Evolutionary conservation across 768 basidiomycete genomes (phyloP).

Genomic region (Lyophyllum atratum): DNA sequence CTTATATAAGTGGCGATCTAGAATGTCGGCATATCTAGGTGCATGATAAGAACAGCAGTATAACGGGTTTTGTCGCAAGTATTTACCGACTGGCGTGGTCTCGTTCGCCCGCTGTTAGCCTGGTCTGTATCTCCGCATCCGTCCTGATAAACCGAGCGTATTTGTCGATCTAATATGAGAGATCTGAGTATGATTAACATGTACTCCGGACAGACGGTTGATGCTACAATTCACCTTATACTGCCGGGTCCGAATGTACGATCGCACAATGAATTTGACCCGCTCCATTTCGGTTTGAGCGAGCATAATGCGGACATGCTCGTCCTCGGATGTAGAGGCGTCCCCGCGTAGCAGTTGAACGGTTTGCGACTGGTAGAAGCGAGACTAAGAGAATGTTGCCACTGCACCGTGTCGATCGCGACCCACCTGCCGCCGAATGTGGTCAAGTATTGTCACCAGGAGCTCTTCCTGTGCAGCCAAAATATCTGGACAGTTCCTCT

Average conservation of each 20-base stretch:
- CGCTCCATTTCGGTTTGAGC: conserved; percentile 95
- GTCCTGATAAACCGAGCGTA: conserved; percentile 79
- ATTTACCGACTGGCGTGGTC: conserved; percentile 74
- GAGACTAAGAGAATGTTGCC: neutral
- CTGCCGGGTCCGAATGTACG: conserved; percentile 84
- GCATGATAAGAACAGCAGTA: neutral
- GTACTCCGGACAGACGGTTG: conserved; percentile 2
- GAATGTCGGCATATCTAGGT: conserved; percentile 69
- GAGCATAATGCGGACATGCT: conserved; percentile 90
- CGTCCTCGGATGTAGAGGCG: conserved; percentile 85
- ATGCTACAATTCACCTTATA: conserved; percentile 63
- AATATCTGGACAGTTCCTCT: conserved; percentile 80
- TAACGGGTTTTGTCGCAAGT: neutral
- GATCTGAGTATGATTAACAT: conserved; percentile 24
- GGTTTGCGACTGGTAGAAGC: conserved; percentile 61
- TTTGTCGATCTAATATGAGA: conserved; percentile 71
- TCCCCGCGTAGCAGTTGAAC: conserved; percentile 79
- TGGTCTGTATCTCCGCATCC: conserved; percentile 71
- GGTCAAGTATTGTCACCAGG: conserved; percentile 67
- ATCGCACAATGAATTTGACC: conserved; percentile 88
- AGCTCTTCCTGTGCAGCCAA: conserved; percentile 73
- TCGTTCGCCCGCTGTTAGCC: conserved; percentile 81
- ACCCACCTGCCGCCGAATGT: conserved; percentile 80
- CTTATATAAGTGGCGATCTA: conserved; percentile 76
- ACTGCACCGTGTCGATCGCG: neutral